These are phyloP conservation scores for Boeremia lycopersici DNA, from an alignment of 2,329 filamentous ascomycete genomes.

Conservation along the genomic window DNA sequence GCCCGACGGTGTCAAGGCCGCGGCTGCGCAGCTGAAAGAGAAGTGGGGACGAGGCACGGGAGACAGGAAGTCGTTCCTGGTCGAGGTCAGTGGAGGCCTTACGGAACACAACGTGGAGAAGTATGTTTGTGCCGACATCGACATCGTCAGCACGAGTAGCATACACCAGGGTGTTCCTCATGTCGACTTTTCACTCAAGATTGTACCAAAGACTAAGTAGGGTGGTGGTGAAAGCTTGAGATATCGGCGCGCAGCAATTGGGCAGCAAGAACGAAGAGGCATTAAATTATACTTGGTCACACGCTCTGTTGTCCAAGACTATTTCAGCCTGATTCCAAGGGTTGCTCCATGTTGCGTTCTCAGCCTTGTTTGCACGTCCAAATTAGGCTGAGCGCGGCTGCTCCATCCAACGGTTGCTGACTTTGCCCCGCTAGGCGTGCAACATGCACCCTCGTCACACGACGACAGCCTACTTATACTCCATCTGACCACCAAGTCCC, in stretches of 20 bases:
- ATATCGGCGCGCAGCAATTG: not conserved
- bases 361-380: not conserved
- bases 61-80: slow-evolving; percentile 67
- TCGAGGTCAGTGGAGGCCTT: slow-evolving; percentile 92
- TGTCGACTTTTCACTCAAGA: slow-evolving; percentile 95
- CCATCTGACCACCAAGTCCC: not conserved
- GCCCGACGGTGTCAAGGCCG: slow-evolving; percentile 74
- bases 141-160: slow-evolving; percentile 94
- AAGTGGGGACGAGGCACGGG: slow-evolving; percentile 73
- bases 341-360: too few species aligned
- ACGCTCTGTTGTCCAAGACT: too few species aligned
- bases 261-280: not conserved
- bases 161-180: slow-evolving; percentile 96
- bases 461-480: not conserved
- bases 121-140: slow-evolving; percentile 84
- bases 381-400: not conserved
- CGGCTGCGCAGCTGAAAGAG: slow-evolving; percentile 76
- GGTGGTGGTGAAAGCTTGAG: slow-evolving; percentile 21
- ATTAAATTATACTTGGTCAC: not conserved
- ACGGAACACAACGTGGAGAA: slow-evolving; percentile 80
- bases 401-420: not conserved
- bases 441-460: not conserved
- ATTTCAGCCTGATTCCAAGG: too few species aligned
- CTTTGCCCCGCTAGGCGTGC: slow-evolving; percentile 9
- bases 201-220: slow-evolving; percentile 57